These are phyloP conservation scores for Colletotrichum siamense DNA, from an alignment of 2,329 filamentous ascomycete genomes.

Conservation along the genomic window DNA sequence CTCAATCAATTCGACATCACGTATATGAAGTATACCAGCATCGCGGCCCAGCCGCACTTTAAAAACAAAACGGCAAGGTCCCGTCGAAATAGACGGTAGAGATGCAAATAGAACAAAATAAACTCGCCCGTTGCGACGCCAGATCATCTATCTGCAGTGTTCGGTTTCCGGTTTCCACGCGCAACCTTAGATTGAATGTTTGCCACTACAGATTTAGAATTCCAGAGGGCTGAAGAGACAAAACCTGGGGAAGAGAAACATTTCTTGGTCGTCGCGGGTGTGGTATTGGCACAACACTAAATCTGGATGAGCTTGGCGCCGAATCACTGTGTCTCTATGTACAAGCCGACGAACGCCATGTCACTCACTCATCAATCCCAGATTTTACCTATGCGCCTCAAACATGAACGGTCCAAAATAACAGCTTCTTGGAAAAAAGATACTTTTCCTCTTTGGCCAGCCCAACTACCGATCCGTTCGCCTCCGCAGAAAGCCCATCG, in stretches of 20 bases:
- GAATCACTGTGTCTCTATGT: background rate
- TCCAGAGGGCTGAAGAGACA: background rate
- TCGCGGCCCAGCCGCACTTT: background rate
- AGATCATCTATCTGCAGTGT: background rate
- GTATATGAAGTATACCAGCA: background rate
- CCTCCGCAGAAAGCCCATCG: background rate
- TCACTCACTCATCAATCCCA: background rate
- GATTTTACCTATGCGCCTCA: background rate
- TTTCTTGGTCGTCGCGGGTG: background rate
- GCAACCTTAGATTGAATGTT: background rate
- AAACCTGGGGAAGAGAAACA: constrained; percentile 14
- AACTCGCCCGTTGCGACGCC: background rate
- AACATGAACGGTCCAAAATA: background rate
- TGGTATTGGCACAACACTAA: background rate
- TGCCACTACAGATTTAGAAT: constrained; percentile 3
- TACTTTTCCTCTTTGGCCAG: background rate
- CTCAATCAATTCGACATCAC: background rate
- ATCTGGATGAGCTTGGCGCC: background rate
- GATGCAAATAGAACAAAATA: background rate
- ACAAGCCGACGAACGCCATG: background rate
- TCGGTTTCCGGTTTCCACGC: background rate
- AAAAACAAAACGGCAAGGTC: background rate
- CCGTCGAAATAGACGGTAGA: background rate
- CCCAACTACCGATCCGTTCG: background rate
- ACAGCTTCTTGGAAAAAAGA: background rate